A percentile compares a stretch with the other conserved stretches of the same genome.
phyloP scores from a whole-genome alignment of 805 yeast genomes.

The Wickerhamiella bombiphila region DNA sequence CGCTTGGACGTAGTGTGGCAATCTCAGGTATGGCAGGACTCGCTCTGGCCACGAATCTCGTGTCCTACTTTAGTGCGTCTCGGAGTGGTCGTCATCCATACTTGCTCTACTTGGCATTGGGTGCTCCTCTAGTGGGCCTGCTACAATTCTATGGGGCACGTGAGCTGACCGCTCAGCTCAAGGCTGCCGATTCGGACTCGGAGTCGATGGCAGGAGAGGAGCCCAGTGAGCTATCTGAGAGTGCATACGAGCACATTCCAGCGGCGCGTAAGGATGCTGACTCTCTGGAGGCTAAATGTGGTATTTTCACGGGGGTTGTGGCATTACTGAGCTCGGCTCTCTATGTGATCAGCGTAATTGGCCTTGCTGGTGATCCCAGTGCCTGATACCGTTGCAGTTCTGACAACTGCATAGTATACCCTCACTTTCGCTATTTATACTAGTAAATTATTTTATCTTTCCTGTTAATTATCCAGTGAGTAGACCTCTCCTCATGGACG shows the following conservation, averaged over 20 bases:
- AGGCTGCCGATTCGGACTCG: background rate
- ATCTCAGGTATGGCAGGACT: slow-evolving; percentile 14
- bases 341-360: slow-evolving; percentile 14
- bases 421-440: no score
- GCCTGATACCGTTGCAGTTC: no score
- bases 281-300: slow-evolving; percentile 10
- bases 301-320: slow-evolving; percentile 15
- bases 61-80: slow-evolving; percentile 18
- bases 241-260: slow-evolving; percentile 15
- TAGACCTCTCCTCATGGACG: no score
- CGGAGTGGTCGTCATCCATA: slow-evolving; percentile 24
- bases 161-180: slow-evolving; percentile 12
- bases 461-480: no score
- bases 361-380: slow-evolving; percentile 17
- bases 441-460: no score
- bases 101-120: slow-evolving; percentile 22
- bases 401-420: no score
- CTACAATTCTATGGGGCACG: slow-evolving; percentile 18
- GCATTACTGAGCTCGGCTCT: slow-evolving; percentile 16
- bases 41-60: slow-evolving; percentile 16
- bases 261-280: background rate
- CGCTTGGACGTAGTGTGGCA: slow-evolving; percentile 1
- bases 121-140: slow-evolving; percentile 20
- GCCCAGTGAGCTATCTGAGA: slow-evolving; percentile 9
- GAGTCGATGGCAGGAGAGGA: slow-evolving; percentile 1